Base-by-base conservation (phyloP, 805 yeast genomes). In the Barnettozyma californica region DNA sequence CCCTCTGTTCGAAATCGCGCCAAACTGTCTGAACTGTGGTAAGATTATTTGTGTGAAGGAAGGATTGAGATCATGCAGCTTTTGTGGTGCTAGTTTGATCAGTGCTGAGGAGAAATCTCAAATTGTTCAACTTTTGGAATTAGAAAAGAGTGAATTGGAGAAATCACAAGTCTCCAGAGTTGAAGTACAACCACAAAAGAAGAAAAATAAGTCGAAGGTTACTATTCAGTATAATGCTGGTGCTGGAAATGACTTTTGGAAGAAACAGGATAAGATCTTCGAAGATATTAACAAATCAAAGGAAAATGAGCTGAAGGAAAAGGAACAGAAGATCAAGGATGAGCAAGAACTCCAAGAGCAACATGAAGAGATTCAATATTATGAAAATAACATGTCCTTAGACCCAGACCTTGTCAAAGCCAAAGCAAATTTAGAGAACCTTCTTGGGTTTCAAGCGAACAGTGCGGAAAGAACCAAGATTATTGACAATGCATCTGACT, bases 11-110 rank as follows among this genome's bases (percentile, higher is more conserved):
- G 95, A 87, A 48, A 76, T 85, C 53, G 94, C 95, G 2, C 98
- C 99, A 1, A 94, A 94, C 63, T 94, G 99, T 59, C 67, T 94
- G 37, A 82, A 85, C 51, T 94, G 99, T 64, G 99, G 99, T 10
- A 87, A 90, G 64, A 87, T 94, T 38, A 87, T 94, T 2, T 94
- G 99, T 69, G 75, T 77, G 4, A 83, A 83, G 56, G 98, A 94
- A 61, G 98, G 98, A 0, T 69, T 88, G 21, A 94, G 91, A 51
- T 94, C 94, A 4, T 94, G 99, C 61, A 76, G 94, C 2, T 85
- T 68, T 53, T 94, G 99, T 68, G 87, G 89, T 0, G 63, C 73
- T 23, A 84, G 81, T 31, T 66, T 94, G 38, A 70, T 94, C 18
- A 73, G 81, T 6, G 62, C 67, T 10, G 76, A 75, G n/a, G 96